Evolutionary conservation across 352 stramenopile genomes (phyloP).

Genomic region (Globisporangium paddicum): DNA sequence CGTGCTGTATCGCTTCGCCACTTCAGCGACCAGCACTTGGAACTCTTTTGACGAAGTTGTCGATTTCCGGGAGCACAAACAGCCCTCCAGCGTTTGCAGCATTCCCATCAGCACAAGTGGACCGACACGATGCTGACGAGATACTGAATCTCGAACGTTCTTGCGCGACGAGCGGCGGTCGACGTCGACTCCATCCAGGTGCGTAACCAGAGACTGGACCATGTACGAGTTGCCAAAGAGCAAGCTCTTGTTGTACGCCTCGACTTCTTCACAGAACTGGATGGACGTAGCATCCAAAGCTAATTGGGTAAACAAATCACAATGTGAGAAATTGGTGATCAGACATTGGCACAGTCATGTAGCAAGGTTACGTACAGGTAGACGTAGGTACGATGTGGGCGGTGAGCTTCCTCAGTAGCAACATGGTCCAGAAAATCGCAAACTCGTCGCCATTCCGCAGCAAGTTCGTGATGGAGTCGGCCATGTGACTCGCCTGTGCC

Average conservation of each 20-base stretch:
- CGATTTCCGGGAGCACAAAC: constrained; percentile 84
- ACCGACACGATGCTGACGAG: constrained; percentile 22
- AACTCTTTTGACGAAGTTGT: constrained; percentile 82
- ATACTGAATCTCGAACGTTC: constrained; percentile 12
- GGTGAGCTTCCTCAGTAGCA: constrained; percentile 63
- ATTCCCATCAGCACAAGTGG: constrained; percentile 90
- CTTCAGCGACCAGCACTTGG: constrained; percentile 46
- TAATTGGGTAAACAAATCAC: constrained; percentile 18
- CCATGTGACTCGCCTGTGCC: constrained; percentile 65
- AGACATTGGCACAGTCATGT: background rate
- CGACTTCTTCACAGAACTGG: constrained; percentile 62
- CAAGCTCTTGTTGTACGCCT: constrained; percentile 70
- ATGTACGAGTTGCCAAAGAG: constrained; percentile 73
- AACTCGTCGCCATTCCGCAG: constrained; percentile 81
- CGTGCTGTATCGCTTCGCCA: constrained; percentile 76
- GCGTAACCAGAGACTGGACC: constrained; percentile 52
- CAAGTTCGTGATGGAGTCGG: constrained; percentile 74
- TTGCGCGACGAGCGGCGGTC: constrained; percentile 17
- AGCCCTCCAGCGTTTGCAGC: constrained; percentile 88
- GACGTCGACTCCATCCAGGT: constrained; percentile 56
- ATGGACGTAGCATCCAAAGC: constrained; percentile 43
- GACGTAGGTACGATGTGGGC: constrained; percentile 33
- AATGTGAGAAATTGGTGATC: background rate
- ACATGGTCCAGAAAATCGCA: constrained; percentile 82
- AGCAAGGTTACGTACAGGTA: constrained; percentile 29